phyloP scores from a whole-genome alignment of 495 filamentous ascomycete species.

The Neurospora sublineolata region DNA sequence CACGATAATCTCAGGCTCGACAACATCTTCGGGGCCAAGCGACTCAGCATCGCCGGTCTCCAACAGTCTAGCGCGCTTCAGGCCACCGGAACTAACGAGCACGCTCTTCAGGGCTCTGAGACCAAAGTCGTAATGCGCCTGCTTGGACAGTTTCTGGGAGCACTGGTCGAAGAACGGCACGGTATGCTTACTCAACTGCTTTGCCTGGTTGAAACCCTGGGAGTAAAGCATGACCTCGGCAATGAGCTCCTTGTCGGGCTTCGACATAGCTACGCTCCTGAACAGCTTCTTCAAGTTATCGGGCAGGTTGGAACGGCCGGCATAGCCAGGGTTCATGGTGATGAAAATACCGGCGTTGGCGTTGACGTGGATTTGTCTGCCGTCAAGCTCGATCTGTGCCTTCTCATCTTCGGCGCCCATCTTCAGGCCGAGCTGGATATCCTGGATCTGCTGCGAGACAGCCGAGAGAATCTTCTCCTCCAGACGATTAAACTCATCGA shows the following conservation, averaged over 20 bases:
- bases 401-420: conserved; percentile 66
- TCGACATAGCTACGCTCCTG: conserved; percentile 98
- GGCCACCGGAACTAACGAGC: conserved; percentile 86
- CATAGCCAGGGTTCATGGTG: conserved; percentile 99
- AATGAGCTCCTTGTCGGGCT: conserved; percentile 98
- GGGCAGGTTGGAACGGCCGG: conserved; percentile 90
- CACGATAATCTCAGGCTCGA: conserved; percentile 97
- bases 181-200: conserved; percentile 80
- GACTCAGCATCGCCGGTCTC: conserved; percentile 30
- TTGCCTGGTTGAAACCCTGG: conserved; percentile 94
- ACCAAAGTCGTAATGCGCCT: conserved; percentile 98
- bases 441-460: conserved; percentile 97
- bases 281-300: conserved; percentile 99
- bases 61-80: conserved; percentile 76
- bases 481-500: conserved; percentile 97
- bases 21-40: conserved; percentile 56
- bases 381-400: conserved; percentile 83
- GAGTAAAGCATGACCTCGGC: conserved; percentile 99
- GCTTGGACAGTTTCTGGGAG: conserved; percentile 67
- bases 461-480: conserved; percentile 95
- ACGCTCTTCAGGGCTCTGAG: conserved; percentile 97
- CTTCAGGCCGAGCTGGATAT: conserved; percentile 90
- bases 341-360: conserved; percentile 96
- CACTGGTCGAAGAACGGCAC: conserved; percentile 98
- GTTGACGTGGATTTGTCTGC: conserved; percentile 77